Evolutionary conservation across 2,329 filamentous ascomycete genomes (phyloP).

Genomic region (Pseudogymnoascus sp.): DNA sequence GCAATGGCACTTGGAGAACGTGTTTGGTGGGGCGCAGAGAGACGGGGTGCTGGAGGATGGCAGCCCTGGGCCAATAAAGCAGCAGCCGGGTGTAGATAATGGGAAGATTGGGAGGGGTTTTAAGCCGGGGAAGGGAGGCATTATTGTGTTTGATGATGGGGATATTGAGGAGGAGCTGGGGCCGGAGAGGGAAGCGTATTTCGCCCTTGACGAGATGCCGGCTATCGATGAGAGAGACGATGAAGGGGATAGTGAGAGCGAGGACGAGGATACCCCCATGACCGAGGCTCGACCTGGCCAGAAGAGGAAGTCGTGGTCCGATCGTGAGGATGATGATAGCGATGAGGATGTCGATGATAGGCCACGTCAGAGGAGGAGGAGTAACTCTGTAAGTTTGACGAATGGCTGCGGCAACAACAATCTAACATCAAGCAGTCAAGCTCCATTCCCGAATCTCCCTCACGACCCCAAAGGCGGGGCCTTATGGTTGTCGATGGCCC

Average conservation of each 20-base stretch:
- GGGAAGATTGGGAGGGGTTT: slow-evolving; percentile 68
- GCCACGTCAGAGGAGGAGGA: slow-evolving; percentile 72
- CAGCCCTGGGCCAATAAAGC: slow-evolving; percentile 36
- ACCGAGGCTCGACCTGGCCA: slow-evolving; percentile 48
- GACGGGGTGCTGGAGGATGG: slow-evolving; percentile 42
- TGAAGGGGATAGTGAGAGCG: slow-evolving; percentile 49
- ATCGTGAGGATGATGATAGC: slow-evolving; percentile 55
- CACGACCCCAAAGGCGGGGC: slow-evolving; percentile 51
- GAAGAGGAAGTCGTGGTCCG: slow-evolving; percentile 76
- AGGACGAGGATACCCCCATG: slow-evolving; percentile 42
- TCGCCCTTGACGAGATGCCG: slow-evolving; percentile 83
- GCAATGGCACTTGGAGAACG: slow-evolving; percentile 90
- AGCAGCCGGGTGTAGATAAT: slow-evolving; percentile 58
- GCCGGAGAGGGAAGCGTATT: slow-evolving; percentile 72
- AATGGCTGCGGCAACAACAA: neutral
- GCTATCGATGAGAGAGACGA: slow-evolving; percentile 71
- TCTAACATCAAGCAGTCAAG: slow-evolving; percentile 42
- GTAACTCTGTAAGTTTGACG: slow-evolving; percentile 64
- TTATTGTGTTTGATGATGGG: slow-evolving; percentile 92
- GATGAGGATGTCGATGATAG: slow-evolving; percentile 66
- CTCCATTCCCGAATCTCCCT: slow-evolving; percentile 58
- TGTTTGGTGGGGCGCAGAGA: slow-evolving; percentile 64
- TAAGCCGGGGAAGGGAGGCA: slow-evolving; percentile 71
- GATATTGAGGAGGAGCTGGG: slow-evolving; percentile 80
- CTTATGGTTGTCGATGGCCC: slow-evolving; percentile 48